These are phyloP conservation scores for Favolaschia claudopus DNA, from an alignment of 768 basidiomycete species.

Conservation along the genomic window DNA sequence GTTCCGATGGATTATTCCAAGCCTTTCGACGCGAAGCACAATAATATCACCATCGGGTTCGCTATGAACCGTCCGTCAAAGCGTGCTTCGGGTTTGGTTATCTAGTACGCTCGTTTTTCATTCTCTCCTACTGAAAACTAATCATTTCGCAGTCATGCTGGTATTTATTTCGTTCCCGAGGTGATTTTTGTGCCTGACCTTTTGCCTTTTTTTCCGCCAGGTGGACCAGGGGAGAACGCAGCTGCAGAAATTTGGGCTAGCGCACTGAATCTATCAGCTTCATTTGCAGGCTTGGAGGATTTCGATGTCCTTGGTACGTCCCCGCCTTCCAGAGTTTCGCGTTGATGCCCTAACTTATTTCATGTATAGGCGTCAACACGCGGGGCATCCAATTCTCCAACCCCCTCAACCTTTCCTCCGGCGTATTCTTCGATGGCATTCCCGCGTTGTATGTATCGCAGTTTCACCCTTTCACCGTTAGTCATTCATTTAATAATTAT, in stretches of 20 bases:
- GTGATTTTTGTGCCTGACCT: not conserved
- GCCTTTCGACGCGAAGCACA: not conserved
- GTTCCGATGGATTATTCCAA: constrained; percentile 25
- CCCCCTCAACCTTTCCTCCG: constrained; percentile 10
- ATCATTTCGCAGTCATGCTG: constrained; percentile 2
- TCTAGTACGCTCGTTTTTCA: constrained; percentile 14
- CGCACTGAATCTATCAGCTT: constrained; percentile 5
- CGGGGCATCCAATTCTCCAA: constrained; percentile 20
- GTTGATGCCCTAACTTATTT: not conserved
- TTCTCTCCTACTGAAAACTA: not conserved
- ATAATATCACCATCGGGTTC: constrained; percentile 22
- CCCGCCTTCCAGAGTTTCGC: not conserved
- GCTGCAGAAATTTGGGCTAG: constrained; percentile 4
- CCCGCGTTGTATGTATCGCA: not conserved
- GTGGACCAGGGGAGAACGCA: constrained; percentile 15
- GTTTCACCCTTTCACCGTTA: not conserved
- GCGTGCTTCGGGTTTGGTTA: not conserved
- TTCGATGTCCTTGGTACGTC: constrained; percentile 14
- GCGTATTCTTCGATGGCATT: constrained; percentile 1
- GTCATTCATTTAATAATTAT: not conserved
- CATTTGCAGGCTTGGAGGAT: constrained; percentile 6
- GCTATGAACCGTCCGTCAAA: constrained; percentile 22
- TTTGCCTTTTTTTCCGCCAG: not conserved
- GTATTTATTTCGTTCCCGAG: too few species aligned
- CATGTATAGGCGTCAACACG: constrained; percentile 14